phyloP scores from a whole-genome alignment of 179 eudicot species.

The Monotropa hypopitys region DNA sequence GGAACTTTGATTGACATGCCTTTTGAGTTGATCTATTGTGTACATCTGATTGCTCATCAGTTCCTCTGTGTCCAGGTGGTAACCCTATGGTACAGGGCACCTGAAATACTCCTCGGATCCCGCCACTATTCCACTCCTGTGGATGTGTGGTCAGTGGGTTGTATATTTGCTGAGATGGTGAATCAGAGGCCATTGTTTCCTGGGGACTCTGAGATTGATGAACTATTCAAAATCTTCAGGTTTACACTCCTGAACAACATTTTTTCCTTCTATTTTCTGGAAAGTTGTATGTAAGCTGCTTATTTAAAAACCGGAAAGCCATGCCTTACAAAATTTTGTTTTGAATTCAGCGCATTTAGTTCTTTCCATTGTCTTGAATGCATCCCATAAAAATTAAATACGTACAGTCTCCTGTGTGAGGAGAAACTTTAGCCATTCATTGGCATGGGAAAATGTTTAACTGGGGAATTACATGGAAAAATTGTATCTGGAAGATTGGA shows the following conservation, averaged over 20 bases:
- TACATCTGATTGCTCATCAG: constrained; percentile 1
- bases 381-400: neutral
- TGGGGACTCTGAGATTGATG: constrained; percentile 94
- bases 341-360: neutral
- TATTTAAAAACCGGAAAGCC: neutral
- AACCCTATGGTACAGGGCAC: constrained; percentile 56
- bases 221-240: constrained; percentile 92
- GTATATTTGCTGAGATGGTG: constrained; percentile 87
- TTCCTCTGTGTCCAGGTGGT: constrained; percentile 34
- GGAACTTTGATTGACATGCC: neutral
- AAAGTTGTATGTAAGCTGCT: neutral
- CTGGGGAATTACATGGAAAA: neutral
- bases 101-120: constrained; percentile 52
- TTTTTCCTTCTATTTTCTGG: neutral
- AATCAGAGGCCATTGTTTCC: constrained; percentile 83
- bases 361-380: neutral
- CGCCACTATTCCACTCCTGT: constrained; percentile 53
- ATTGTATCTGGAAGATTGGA: neutral
- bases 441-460: neutral
- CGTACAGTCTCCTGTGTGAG: neutral
- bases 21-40: neutral
- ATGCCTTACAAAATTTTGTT: neutral
- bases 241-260: constrained; percentile 3
- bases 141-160: constrained; percentile 60
- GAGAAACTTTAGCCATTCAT: neutral